Conservation (phyloP, 1,284 basidiomycete genomes). For the Melampsora americana region DNA sequence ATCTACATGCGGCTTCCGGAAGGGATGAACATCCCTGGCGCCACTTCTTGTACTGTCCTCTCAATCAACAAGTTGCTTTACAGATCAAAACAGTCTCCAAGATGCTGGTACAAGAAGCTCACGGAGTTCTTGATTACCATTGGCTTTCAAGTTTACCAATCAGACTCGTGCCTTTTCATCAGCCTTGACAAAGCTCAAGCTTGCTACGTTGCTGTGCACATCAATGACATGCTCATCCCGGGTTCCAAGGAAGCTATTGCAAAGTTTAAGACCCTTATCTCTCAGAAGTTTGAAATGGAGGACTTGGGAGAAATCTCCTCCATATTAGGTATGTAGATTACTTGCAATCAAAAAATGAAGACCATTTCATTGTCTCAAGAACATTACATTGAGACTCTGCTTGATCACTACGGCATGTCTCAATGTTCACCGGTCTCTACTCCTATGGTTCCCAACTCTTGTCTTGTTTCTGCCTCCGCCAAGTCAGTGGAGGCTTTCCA, state of each 20-base stretch:
- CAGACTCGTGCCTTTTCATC: constrained; percentile 20
- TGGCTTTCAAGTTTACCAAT: neutral
- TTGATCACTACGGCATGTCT: neutral
- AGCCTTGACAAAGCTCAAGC: neutral
- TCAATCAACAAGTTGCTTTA: neutral
- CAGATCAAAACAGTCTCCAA: constrained; percentile 7
- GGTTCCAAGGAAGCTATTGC: neutral
- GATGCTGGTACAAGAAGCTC: constrained; percentile 13
- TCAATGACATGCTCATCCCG: constrained; percentile 15
- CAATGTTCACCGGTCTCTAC: neutral
- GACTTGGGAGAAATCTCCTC: neutral
- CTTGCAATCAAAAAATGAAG: neutral
- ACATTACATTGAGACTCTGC: neutral
- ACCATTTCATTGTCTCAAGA: constrained; percentile 14
- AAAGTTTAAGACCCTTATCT: constrained; percentile 2
- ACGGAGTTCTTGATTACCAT: neutral
- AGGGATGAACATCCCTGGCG: neutral
- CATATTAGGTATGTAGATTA: constrained; percentile 23
- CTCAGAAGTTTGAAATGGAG: constrained; percentile 2
- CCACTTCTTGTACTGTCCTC: neutral
- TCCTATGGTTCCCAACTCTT: constrained; percentile 4
- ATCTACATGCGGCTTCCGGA: constrained; percentile 5
- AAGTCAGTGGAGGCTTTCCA: neutral
- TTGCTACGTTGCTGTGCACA: constrained; percentile 7
- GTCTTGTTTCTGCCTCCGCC: neutral